Base-by-base conservation (phyloP, 306 rosid species). In the Comarum palustre region DNA sequence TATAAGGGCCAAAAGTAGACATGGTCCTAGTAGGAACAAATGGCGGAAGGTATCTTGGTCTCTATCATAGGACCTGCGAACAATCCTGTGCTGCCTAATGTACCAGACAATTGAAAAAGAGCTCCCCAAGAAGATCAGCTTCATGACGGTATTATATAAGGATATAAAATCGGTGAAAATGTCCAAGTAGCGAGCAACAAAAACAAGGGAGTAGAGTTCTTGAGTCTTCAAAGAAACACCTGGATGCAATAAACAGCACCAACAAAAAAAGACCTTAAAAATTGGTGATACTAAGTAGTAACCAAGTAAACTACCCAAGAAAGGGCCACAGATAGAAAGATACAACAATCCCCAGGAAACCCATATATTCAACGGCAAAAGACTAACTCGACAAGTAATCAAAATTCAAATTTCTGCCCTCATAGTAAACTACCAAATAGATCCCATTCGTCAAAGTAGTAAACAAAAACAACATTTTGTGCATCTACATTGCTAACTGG, bases 1-100 rank as follows among this genome's bases (percentile, higher is more conserved):
- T 77, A 90, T 31, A n/a, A 93, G 71, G 45, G 97, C 96, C 78
- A 93, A 78, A 19, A 89, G 5, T 25, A 89, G 62, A 81, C 96
- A 89, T 39, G 98, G 98, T 62, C 89, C 51, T 62, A 85, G 36
- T 27, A 93, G 86, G 79, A 89, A 84, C 68, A 70, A 68, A 74
- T 90, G 88, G 57, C 97, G 93, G 80, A 93, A 93, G 32, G 97
- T 93, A 60, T 93, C 98, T 31, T 93, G 98, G 51, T 93, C 98
- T 78, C 80, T 87, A 79, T 93, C 98, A 71, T 93, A 93, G 19
- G 98, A 86, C 76, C 97, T 80, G 46, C 94, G 89, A 22, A 93
- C 98, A 69, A 86, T 72, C 84, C 85, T 93, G 88, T 93, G 96
- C 72, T 76, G 82, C 81, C 96, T 83, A 73, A 87, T 93, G 86